phyloP scores from a whole-genome alignment of 345 rosid genomes.

The Euphorbia peplus region DNA sequence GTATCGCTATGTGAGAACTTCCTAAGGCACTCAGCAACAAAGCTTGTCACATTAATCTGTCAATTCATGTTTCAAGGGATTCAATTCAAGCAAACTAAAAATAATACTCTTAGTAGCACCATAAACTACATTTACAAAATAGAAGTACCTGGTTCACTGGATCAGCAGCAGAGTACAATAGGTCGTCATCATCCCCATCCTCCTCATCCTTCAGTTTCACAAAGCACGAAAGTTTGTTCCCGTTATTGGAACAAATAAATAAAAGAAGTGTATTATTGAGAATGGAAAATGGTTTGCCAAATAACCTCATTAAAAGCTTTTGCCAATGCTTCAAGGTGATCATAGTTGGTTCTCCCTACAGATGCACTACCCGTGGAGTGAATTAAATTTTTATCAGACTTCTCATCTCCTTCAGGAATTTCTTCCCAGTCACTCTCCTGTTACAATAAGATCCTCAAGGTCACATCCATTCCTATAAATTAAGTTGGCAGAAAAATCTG shows the following conservation, averaged over 20 bases:
- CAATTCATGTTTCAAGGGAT: slow-evolving; percentile 12
- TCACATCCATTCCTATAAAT: slow-evolving; percentile 1
- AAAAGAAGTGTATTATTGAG: background rate
- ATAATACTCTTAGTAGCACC: background rate
- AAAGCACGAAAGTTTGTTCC: slow-evolving; percentile 9
- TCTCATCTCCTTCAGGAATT: slow-evolving; percentile 49
- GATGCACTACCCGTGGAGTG: slow-evolving; percentile 44
- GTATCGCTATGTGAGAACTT: slow-evolving; percentile 52
- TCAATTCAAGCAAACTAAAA: background rate
- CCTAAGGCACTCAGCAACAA: slow-evolving; percentile 54
- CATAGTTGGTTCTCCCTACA: slow-evolving; percentile 54
- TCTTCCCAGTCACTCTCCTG: slow-evolving; percentile 96
- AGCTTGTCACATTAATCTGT: slow-evolving; percentile 76
- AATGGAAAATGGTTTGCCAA: background rate
- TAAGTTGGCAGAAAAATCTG: slow-evolving; percentile 1
- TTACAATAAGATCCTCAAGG: slow-evolving; percentile 3
- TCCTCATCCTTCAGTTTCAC: slow-evolving; percentile 47
- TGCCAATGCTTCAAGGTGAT: slow-evolving; percentile 82
- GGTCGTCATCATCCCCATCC: slow-evolving; percentile 55
- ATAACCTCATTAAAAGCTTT: slow-evolving; percentile 56
- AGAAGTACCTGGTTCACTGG: slow-evolving; percentile 69
- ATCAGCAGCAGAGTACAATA: slow-evolving; percentile 47
- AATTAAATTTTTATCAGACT: slow-evolving; percentile 44
- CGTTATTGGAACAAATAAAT: background rate
- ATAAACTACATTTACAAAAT: background rate